Base-by-base conservation (phyloP, 176 grass and related monocot species). In the Aechmea fasciata region DNA sequence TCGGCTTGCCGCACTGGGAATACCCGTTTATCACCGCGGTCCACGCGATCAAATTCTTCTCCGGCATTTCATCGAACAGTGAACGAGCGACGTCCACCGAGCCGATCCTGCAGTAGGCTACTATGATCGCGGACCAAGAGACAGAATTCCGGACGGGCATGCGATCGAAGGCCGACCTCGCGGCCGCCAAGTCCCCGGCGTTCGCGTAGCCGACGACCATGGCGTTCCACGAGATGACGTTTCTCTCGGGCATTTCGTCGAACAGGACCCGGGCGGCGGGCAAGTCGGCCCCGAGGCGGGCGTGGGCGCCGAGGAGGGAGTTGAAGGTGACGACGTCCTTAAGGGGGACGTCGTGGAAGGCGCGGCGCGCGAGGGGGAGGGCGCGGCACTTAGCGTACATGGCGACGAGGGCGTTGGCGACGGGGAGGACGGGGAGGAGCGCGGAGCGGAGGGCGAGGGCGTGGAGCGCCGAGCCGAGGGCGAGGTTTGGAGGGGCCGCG, bases 321-420 rank as follows among this genome's bases (percentile, higher is more conserved):
- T 91, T 91, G 85, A 77, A 83, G 15, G 85, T 84, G 13, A 91
- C 67, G 1, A 80, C 76, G 67, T 91, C 85, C 2, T 80, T 80
- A 1, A 17, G 4, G 13, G 82, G 63, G 41, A 91, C 85, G 20
- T 74, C 70, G 10, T 66, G 71, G 13, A 88, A 80, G 49, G 79
- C 79, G n/a, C 53, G 63, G 66, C 82, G 82, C 7, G 89, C 76
- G 47, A 74, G 61, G 3, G 14, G 53, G 70, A 88, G 77, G 28
- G 66, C 80, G 66, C 71, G 47, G 85, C 82, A 88, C 73, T 88
- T 92, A 63, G 81, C 82, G 79, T 92, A 92, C 73, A 88, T 78
- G 64, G 69, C 89, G 5, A 92, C 79, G 47, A 92, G 66, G 5
- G 89, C 89, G 66, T 88, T 85, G 73, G 79, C 76, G 67, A 92